These are phyloP conservation scores for Fraxinus platypoda DNA, from an alignment of 305 asterid species.

Conservation along the genomic window DNA sequence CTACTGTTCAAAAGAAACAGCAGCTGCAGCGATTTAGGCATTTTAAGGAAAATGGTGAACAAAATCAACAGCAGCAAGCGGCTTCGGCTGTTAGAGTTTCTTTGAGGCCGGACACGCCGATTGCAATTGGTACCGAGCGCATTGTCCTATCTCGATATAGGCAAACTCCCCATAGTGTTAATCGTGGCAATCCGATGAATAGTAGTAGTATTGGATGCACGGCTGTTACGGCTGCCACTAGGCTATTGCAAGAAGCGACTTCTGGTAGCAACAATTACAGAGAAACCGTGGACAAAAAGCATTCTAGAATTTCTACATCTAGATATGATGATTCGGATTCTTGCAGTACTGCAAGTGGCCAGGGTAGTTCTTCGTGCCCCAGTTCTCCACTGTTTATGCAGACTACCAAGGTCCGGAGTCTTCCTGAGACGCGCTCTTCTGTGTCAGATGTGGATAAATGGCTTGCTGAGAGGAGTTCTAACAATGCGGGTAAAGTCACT, in stretches of 20 bases:
- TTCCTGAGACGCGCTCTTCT: slow-evolving; percentile 48
- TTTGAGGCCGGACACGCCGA: slow-evolving; percentile 73
- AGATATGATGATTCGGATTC: slow-evolving; percentile 38
- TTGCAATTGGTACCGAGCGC: slow-evolving; percentile 47
- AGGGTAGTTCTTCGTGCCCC: slow-evolving; percentile 65
- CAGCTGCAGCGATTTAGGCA: slow-evolving; percentile 39
- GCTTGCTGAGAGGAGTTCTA: slow-evolving; percentile 44
- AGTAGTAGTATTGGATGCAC: slow-evolving; percentile 33
- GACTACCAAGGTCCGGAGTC: slow-evolving; percentile 32
- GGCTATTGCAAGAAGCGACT: slow-evolving; percentile 73
- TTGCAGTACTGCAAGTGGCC: slow-evolving; percentile 24
- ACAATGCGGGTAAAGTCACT: slow-evolving; percentile 20
- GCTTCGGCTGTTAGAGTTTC: slow-evolving; percentile 28
- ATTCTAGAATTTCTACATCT: slow-evolving; percentile 40
- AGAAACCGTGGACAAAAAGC: slow-evolving; percentile 35
- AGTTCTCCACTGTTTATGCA: slow-evolving; percentile 52
- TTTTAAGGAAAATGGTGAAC: slow-evolving; percentile 37
- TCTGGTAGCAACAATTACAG: slow-evolving; percentile 27
- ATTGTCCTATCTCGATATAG: slow-evolving; percentile 69
- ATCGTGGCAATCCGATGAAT: slow-evolving; percentile 41
- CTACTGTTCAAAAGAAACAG: slow-evolving; percentile 42
- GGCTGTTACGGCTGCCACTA: slow-evolving; percentile 54
- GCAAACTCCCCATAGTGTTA: slow-evolving; percentile 32
- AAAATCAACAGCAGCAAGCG: slow-evolving; percentile 24
- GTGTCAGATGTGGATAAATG: slow-evolving; percentile 69